Conservation (phyloP, 306 rosid genomes). For the Vigna radiata region DNA sequence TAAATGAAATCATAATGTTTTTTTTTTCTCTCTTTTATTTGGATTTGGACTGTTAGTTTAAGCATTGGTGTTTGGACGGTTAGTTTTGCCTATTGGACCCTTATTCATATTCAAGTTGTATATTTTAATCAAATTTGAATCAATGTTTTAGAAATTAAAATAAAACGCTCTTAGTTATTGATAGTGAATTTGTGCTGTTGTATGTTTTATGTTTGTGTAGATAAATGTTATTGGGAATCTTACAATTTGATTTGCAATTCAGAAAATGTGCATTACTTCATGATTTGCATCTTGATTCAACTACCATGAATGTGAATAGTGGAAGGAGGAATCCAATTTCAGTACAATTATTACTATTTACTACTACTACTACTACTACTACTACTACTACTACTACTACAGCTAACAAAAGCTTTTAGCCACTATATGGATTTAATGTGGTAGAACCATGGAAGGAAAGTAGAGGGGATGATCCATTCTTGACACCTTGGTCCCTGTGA, state of each 20-base stretch:
- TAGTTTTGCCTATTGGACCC: not conserved
- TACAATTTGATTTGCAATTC: not conserved
- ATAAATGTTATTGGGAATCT: not conserved
- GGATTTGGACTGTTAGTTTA: not conserved
- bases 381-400: not conserved
- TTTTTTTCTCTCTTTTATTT: not conserved
- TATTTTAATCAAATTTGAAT: not conserved
- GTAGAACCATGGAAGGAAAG: not conserved
- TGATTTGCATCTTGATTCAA: not conserved
- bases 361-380: not conserved
- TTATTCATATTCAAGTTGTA: not conserved
- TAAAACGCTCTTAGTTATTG: not conserved
- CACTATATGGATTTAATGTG: not conserved
- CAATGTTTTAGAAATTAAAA: not conserved
- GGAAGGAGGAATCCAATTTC: conserved; percentile 5
- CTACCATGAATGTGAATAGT: not conserved
- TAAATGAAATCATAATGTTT: not conserved
- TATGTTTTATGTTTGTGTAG: not conserved
- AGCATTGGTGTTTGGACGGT: not conserved
- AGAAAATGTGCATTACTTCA: not conserved
- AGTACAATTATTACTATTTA: not conserved
- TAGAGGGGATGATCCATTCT: not conserved
- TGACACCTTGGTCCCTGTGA: conserved; percentile 5
- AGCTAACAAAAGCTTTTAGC: not conserved
- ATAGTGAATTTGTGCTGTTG: not conserved